Evolutionary conservation across 75 land plant genomes (phyloP), one percentile per base, ranked within the genome.

Genomic region (Adiantum capillusveneris): DNA sequence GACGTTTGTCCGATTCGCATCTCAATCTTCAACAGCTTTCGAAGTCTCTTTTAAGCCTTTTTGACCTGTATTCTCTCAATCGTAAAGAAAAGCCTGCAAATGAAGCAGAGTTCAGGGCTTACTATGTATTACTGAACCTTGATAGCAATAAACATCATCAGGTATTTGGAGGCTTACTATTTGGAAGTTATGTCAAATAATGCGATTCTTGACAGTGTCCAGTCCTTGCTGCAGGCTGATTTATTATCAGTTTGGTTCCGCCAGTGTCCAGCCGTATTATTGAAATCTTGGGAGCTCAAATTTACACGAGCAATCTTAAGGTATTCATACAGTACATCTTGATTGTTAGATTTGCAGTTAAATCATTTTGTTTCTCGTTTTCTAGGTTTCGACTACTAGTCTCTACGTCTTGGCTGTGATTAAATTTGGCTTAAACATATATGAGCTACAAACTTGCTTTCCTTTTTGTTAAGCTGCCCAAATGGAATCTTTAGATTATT

Each of bases 1-100:
- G 81, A 34, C 44, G 70, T 43, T 53, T 22, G 13, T 76, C 84
- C 30, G 75, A 86, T 13, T 22, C 69, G 57, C 70, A 62, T 30
- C 82, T 92, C 42, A 92, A 88, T 63, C 66, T 80, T 67, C 86
- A 92, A 62, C 97, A 92, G 79, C 87, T 92, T n/a, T 73, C 65
- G 0, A 92, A 92, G 53, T 59, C 86, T 29, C 76, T 92, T 14
- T 55, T 67, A 26, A 65, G 84, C 52, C 82, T 92, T 16, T 73
- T 65, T 53, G 72, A 72, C 68, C 60, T 92, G 36, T 92, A 92
- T 66, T 53, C 56, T 18, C 63, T 50, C 16, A 81, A 76, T 54
- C 58, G 52, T 44, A 60, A 54, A 0, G 25, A 57, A 29, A 52
- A 59, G 31, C 49, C 25, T 36, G 64, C 65, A 29, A 77, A 82